phyloP scores from a whole-genome alignment of 1,284 basidiomycete species.

The Cutaneotrichosporon cavernicola region DNA sequence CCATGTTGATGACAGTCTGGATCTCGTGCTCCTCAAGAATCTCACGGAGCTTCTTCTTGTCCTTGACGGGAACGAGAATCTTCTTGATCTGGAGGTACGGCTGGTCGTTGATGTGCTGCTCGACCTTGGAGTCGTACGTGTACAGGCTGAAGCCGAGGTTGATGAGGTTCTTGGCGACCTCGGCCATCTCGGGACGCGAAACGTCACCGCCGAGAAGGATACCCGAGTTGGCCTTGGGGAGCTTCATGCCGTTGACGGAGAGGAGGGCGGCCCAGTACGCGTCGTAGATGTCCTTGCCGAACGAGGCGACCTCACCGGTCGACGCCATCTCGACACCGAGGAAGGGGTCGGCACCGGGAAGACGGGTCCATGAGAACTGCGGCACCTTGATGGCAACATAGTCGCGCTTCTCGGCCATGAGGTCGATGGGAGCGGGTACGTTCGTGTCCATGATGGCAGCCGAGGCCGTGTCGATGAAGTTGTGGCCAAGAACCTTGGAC shows the following conservation, averaged over 20 bases:
- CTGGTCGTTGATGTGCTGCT: slow-evolving; percentile 77
- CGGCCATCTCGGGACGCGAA: slow-evolving; percentile 72
- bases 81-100: slow-evolving; percentile 73
- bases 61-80: slow-evolving; percentile 94
- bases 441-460: slow-evolving; percentile 80
- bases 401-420: slow-evolving; percentile 86
- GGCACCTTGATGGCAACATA: slow-evolving; percentile 98
- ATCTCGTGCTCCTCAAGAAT: slow-evolving; percentile 84
- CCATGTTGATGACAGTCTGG: slow-evolving; percentile 91
- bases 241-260: slow-evolving; percentile 66
- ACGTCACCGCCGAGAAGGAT: slow-evolving; percentile 70
- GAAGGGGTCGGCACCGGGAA: slow-evolving; percentile 87
- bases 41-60: slow-evolving; percentile 91
- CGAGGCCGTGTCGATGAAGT: slow-evolving; percentile 95
- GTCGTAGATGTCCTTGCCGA: slow-evolving; percentile 90
- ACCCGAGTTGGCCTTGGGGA: slow-evolving; percentile 63
- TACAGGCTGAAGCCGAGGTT: slow-evolving; percentile 96
- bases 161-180: slow-evolving; percentile 84
- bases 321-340: slow-evolving; percentile 98
- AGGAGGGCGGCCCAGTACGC: slow-evolving; percentile 96
- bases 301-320: slow-evolving; percentile 97
- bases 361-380: slow-evolving; percentile 97
- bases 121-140: slow-evolving; percentile 74
- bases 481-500: slow-evolving; percentile 93
- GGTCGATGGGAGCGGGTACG: slow-evolving; percentile 88